Conservation (phyloP, 1,284 basidiomycete species). For the Cutaneotrichosporon cyanovorans region DNA sequence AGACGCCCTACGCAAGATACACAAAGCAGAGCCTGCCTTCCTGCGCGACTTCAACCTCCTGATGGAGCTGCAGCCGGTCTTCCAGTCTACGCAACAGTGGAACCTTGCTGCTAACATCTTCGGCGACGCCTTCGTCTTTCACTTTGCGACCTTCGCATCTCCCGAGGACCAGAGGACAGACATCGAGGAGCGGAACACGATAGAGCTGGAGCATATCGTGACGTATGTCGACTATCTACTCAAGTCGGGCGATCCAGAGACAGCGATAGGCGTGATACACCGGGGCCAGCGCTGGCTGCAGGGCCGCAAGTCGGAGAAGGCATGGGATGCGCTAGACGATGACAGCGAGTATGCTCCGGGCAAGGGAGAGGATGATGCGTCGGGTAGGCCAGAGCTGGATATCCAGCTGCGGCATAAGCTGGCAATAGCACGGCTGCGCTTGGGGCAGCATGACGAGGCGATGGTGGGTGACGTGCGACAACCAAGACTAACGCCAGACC, state of each 20-base stretch:
- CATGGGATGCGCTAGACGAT: slow-evolving; percentile 76
- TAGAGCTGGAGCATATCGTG: slow-evolving; percentile 50
- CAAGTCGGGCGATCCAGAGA: slow-evolving; percentile 59
- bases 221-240: slow-evolving; percentile 78
- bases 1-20: slow-evolving; percentile 64
- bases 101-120: slow-evolving; percentile 58
- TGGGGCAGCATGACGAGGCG: slow-evolving; percentile 73
- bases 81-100: slow-evolving; percentile 63
- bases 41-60: slow-evolving; percentile 77
- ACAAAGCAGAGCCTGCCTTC: slow-evolving; percentile 54
- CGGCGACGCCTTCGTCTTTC: slow-evolving; percentile 56
- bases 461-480: slow-evolving; percentile 51
- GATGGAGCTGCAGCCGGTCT: slow-evolving; percentile 67
- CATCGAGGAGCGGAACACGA: slow-evolving; percentile 19
- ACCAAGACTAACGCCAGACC: slow-evolving; percentile 48
- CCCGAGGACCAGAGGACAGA: slow-evolving; percentile 20
- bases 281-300: slow-evolving; percentile 82
- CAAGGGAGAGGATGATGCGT: slow-evolving; percentile 40
- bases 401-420: slow-evolving; percentile 77
- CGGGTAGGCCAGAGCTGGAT: slow-evolving; percentile 55
- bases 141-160: slow-evolving; percentile 37
- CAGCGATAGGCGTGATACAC: slow-evolving; percentile 63
- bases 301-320: slow-evolving; percentile 58
- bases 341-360: slow-evolving; percentile 71
- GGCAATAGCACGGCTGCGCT: slow-evolving; percentile 72